Percentiles rank a stretch among this genome's conserved stretches.
Evolutionary conservation across 345 rosid genomes (phyloP).

Genomic region (Acer campestre): DNA sequence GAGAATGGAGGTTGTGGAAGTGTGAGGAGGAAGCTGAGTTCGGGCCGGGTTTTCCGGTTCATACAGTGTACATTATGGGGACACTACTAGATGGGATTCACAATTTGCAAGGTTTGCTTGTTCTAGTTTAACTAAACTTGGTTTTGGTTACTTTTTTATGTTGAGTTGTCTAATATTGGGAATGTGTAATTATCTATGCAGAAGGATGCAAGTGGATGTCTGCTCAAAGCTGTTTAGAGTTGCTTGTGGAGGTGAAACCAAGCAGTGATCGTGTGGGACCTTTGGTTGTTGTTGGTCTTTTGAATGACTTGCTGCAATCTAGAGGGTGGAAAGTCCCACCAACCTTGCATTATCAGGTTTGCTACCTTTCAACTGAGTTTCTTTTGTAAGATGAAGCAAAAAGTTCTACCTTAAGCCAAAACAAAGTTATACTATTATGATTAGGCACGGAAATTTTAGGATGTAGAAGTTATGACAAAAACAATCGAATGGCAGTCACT

Average conservation of each 20-base stretch:
- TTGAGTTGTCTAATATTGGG: not conserved
- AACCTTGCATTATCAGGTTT: constrained; percentile 64
- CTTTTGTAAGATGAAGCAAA: constrained; percentile 5
- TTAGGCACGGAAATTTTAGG: constrained; percentile 7
- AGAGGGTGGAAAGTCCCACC: constrained; percentile 40
- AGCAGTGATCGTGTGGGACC: constrained; percentile 69
- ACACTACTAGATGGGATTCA: constrained; percentile 32
- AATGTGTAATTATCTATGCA: constrained; percentile 31
- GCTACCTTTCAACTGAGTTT: constrained; percentile 12
- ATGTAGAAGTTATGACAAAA: not conserved
- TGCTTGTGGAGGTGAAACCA: constrained; percentile 57
- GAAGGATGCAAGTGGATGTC: constrained; percentile 72
- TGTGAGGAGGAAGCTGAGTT: constrained; percentile 76
- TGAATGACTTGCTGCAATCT: constrained; percentile 43
- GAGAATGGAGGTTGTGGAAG: constrained; percentile 63
- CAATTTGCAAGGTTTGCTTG: constrained; percentile 46
- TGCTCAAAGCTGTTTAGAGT: constrained; percentile 49
- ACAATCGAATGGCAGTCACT: not conserved
- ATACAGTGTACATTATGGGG: constrained; percentile 57
- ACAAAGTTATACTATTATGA: not conserved
- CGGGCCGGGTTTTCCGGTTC: constrained; percentile 63
- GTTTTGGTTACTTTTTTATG: not conserved
- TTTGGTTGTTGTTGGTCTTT: constrained; percentile 51
- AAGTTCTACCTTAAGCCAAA: not conserved
- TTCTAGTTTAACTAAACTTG: not conserved